phyloP scores from a whole-genome alignment of 2,329 filamentous ascomycete species.

The Diaporthe vexans region DNA sequence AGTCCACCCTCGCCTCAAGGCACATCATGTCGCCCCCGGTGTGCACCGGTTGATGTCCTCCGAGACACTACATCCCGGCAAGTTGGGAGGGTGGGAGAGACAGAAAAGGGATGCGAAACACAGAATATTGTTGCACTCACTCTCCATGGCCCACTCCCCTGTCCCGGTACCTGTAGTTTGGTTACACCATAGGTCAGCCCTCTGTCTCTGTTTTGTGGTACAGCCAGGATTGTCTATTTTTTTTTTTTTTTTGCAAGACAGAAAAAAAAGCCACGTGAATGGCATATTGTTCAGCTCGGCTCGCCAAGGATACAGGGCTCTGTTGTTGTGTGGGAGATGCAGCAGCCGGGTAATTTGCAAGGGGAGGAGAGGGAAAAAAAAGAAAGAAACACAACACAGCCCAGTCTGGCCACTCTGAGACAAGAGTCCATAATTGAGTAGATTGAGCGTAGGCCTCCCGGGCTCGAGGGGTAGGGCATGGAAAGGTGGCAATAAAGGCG shows the following conservation, averaged over 20 bases:
- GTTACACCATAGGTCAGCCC: conserved; percentile 41
- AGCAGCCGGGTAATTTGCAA: neutral
- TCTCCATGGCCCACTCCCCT: conserved; percentile 64
- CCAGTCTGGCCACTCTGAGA: neutral
- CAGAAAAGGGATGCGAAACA: conserved; percentile 40
- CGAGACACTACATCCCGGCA: conserved; percentile 21
- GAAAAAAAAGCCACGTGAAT: conserved; percentile 31
- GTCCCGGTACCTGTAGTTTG: conserved; percentile 61
- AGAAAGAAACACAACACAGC: neutral
- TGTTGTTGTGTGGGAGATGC: neutral
- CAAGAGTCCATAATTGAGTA: neutral
- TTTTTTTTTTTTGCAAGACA: neutral
- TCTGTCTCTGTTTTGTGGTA: neutral
- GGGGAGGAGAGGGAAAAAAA: neutral
- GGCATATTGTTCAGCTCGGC: conserved; percentile 22
- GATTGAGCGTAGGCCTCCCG: neutral
- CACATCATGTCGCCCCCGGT: neutral
- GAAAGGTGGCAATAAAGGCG: neutral
- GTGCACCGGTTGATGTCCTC: neutral
- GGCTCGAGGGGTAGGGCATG: neutral
- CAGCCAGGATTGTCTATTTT: neutral
- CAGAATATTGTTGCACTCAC: conserved; percentile 53
- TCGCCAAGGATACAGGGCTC: conserved; percentile 31
- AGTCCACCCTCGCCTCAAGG: neutral
- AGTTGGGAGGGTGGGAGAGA: conserved; percentile 37